These are phyloP conservation scores for Vigna nakashimae DNA, from an alignment of 306 rosid genomes.

Conservation along the genomic window DNA sequence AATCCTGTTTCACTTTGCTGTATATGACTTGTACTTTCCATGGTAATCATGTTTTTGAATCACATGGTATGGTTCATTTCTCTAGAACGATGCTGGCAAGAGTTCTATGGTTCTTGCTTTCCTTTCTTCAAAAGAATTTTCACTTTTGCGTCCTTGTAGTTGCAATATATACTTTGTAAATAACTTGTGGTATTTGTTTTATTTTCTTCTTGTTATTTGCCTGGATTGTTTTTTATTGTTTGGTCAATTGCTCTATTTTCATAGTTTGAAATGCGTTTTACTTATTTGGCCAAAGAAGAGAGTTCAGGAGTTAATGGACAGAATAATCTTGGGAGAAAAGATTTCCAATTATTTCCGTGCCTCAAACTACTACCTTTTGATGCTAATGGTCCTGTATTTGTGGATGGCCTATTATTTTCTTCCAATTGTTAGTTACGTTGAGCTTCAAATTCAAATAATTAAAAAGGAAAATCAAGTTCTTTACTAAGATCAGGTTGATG, in stretches of 20 bases:
- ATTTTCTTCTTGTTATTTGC: conserved; percentile 32
- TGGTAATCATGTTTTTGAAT: conserved; percentile 31
- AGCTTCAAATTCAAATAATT: conserved; percentile 24
- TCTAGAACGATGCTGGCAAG: conserved; percentile 21
- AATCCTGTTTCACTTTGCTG: conserved; percentile 10
- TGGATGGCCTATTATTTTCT: background rate
- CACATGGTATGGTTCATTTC: conserved; percentile 8
- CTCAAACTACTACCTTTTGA: conserved; percentile 3
- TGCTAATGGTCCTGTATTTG: conserved; percentile 37
- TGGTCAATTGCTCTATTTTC: conserved; percentile 17
- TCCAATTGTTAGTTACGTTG: conserved; percentile 12
- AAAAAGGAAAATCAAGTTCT: conserved; percentile 17
- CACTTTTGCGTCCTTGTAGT: conserved; percentile 7
- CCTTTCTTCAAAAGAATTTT: conserved; percentile 31
- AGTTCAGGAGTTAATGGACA: conserved; percentile 9
- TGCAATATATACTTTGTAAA: conserved; percentile 34
- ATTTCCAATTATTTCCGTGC: background rate
- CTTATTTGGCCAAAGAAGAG: conserved; percentile 32
- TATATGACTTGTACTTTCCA: conserved; percentile 10
- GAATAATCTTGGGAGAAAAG: conserved; percentile 6
- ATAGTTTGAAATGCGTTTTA: conserved; percentile 17
- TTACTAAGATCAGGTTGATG: conserved; percentile 7
- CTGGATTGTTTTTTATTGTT: background rate
- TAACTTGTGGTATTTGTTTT: conserved; percentile 8
- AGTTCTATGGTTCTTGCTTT: conserved; percentile 39